Base-by-base conservation (phyloP, 2,329 filamentous ascomycete species). In the Penicillium sp. region DNA sequence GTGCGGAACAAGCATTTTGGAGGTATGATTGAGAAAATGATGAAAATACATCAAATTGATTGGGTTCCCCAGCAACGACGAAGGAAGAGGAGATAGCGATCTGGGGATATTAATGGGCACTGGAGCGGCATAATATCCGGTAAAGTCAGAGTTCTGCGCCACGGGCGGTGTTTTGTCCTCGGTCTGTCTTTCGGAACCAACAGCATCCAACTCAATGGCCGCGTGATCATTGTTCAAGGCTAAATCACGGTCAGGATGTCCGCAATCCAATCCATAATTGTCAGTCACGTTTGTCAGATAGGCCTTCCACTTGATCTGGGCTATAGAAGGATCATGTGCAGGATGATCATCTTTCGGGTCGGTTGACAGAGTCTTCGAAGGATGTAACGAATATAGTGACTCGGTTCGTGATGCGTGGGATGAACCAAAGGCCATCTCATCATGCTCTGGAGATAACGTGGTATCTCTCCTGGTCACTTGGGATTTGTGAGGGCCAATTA, bases 41-140 rank as follows among this genome's bases (percentile, higher is more conserved):
- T 84, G 80, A 50, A 84, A 84, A 54, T 84, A 84, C 51, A 93
- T 74, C 46, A 93, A 64, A 56, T 93, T 91, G 79, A 91, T 91
- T 1, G 81, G 84, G 53, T 87, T 90, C 25, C 84, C 78, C 29
- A 77, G 65, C 19, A 89, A 68, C 7, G 77, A 67, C 3, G 68
- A 54, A 4, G 80, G 80, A 15, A 84, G 59, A 2, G 74, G 74
- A 41, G 74, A 78, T 20, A 83, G 60, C 36, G 72, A 72, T 45
- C 76, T 75, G 2, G 78, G 73, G 16, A 82, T 80, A 43, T 74
- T 76, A 47, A 90, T 81, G 1, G 77, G 69, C 0, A 89, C 82
- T 0, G 83, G 81, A 23, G 78, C 77, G 9, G 76, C 74, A 63
- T 90, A 90, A 56, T 90, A 90, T 2, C 80, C 80, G 27, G 76